Evolutionary conservation across 2,329 filamentous ascomycete species (phyloP).

Genomic region (Fusarium transvaalense): DNA sequence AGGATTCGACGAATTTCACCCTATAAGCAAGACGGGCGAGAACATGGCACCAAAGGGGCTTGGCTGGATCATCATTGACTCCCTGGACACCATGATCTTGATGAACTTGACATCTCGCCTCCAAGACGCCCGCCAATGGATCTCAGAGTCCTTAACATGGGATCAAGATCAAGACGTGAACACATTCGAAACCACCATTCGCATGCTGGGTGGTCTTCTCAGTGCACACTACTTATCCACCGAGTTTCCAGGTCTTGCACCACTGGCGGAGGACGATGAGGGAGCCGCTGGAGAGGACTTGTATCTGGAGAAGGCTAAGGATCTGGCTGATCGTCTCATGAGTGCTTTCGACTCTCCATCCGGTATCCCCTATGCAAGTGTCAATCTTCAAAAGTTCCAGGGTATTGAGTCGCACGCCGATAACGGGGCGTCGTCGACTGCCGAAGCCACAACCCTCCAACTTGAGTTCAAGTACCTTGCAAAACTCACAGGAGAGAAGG

Average conservation of each 20-base stretch:
- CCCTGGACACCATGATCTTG: conserved; percentile 94
- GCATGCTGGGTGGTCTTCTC: conserved; percentile 93
- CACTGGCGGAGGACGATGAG: conserved; percentile 76
- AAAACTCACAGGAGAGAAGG: conserved; percentile 90
- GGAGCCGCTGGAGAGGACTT: conserved; percentile 85
- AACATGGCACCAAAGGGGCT: conserved; percentile 91
- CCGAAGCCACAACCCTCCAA: conserved; percentile 91
- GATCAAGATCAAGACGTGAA: conserved; percentile 96
- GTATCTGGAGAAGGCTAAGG: conserved; percentile 95
- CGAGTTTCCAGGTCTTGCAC: conserved; percentile 82
- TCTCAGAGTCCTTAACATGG: conserved; percentile 83
- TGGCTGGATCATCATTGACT: conserved; percentile 98
- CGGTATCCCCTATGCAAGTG: conserved; percentile 89
- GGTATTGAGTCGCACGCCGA: conserved; percentile 87
- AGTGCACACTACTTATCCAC: conserved; percentile 96
- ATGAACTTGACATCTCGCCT: conserved; percentile 96
- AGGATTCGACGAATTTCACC: conserved; percentile 90
- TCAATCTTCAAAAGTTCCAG: conserved; percentile 82
- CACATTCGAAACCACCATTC: conserved; percentile 97
- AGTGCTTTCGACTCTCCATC: conserved; percentile 89
- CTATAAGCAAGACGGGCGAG: conserved; percentile 79
- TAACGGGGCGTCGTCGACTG: conserved; percentile 89
- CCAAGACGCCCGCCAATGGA: conserved; percentile 88
- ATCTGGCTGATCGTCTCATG: conserved; percentile 88
- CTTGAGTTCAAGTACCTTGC: conserved; percentile 97